phyloP scores from a whole-genome alignment of 2,329 filamentous ascomycete species.

The Colletotrichum sp. region DNA sequence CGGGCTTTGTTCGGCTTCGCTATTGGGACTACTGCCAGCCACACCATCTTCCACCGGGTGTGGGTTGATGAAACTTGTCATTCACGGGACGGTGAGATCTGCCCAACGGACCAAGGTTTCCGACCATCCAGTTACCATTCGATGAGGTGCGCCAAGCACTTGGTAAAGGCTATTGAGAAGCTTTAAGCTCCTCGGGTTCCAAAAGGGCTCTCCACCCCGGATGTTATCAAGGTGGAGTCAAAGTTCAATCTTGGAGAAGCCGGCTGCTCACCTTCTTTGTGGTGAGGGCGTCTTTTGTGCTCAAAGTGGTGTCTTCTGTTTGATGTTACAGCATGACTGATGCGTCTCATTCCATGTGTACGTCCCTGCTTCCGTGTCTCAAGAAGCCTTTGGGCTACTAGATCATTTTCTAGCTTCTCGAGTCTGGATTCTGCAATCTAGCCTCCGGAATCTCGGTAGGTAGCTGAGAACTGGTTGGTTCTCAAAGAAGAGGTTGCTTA shows the following conservation, averaged over 20 bases:
- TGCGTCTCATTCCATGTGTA: background rate
- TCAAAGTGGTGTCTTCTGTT: background rate
- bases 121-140: background rate
- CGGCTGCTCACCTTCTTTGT: background rate
- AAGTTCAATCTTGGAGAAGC: background rate
- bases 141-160: background rate
- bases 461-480: background rate
- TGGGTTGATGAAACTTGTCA: background rate
- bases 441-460: background rate
- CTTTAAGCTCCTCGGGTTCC: background rate
- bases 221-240: background rate
- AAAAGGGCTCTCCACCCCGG: background rate
- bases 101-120: background rate
- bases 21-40: background rate
- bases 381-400: background rate
- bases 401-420: background rate
- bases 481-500: background rate
- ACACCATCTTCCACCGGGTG: background rate
- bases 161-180: background rate
- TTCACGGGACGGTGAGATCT: background rate
- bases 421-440: background rate
- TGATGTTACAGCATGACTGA: background rate
- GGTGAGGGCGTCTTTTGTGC: background rate
- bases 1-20: background rate
- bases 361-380: background rate